Conservation (phyloP, 2,329 filamentous ascomycete genomes). For the Hymenoscyphus albidus region DNA sequence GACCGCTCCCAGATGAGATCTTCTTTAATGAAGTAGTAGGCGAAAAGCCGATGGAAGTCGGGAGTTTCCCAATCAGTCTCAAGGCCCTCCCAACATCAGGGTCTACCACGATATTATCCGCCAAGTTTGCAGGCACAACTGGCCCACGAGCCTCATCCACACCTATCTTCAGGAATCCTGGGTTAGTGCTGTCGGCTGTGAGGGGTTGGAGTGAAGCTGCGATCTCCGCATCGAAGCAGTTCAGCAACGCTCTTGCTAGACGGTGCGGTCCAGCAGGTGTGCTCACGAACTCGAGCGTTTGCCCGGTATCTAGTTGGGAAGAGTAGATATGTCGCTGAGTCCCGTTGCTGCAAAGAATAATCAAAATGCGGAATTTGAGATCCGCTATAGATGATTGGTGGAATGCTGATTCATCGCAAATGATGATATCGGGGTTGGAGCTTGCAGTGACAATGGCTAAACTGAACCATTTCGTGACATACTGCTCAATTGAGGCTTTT, state of each 20-base stretch:
- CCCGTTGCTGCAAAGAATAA: constrained; percentile 25
- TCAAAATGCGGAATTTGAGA: constrained; percentile 13
- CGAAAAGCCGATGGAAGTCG: constrained; percentile 25
- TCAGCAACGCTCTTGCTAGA: constrained; percentile 26
- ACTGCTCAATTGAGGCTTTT: constrained; percentile 24
- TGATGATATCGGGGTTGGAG: constrained; percentile 19
- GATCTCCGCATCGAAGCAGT: constrained; percentile 23
- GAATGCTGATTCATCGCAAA: constrained; percentile 24
- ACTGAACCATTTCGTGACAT: constrained; percentile 24
- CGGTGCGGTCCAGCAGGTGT: constrained; percentile 28
- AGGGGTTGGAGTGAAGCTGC: neutral
- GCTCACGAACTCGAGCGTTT: constrained; percentile 25
- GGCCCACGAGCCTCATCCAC: neutral
- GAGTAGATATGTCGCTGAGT: constrained; percentile 20
- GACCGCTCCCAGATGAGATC: neutral
- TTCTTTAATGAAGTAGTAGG: constrained; percentile 16
- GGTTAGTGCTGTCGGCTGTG: neutral
- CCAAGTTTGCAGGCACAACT: neutral
- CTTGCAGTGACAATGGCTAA: constrained; percentile 13
- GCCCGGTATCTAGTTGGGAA: constrained; percentile 14
- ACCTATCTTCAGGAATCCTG: neutral
- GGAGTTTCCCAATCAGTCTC: constrained; percentile 22
- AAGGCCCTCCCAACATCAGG: constrained; percentile 9
- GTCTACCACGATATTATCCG: neutral
- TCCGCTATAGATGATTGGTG: constrained; percentile 10